Evolutionary conservation across 2,329 filamentous ascomycete genomes (phyloP).

Genomic region (Apiospora kogelbergensis): DNA sequence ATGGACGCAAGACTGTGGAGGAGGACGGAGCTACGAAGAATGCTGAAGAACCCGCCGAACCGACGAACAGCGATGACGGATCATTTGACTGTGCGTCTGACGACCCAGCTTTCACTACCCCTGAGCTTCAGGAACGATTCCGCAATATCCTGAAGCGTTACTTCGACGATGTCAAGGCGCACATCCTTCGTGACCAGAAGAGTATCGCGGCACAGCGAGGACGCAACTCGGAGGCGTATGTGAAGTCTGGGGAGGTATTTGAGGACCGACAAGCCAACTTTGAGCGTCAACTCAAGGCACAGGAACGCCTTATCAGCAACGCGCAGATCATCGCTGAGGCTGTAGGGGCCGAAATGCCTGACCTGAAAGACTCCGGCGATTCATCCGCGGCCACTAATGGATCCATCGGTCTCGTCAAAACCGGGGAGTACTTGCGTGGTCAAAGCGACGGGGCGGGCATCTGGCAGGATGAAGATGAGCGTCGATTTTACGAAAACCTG

Average conservation of each 20-base stretch:
- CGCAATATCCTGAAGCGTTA: constrained; percentile 83
- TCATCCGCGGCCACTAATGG: constrained; percentile 65
- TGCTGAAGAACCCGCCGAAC: constrained; percentile 45
- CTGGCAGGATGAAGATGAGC: constrained; percentile 98
- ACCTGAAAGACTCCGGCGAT: constrained; percentile 81
- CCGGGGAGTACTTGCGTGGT: constrained; percentile 87
- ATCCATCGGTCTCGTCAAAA: constrained; percentile 89
- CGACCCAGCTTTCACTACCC: constrained; percentile 72
- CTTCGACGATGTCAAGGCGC: constrained; percentile 87
- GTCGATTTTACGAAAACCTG: constrained; percentile 96
- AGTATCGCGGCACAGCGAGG: constrained; percentile 82
- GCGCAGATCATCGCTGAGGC: constrained; percentile 89
- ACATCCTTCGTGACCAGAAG: constrained; percentile 89
- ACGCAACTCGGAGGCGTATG: constrained; percentile 95
- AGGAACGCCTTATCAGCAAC: constrained; percentile 87
- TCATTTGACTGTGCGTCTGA: constrained; percentile 43
- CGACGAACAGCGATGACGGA: constrained; percentile 50
- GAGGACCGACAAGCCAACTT: constrained; percentile 96
- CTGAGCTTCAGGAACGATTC: constrained; percentile 83
- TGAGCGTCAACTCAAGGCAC: constrained; percentile 87
- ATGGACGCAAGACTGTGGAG: constrained; percentile 80
- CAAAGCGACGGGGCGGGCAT: constrained; percentile 91
- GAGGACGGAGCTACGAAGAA: constrained; percentile 70
- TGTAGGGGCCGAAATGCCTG: constrained; percentile 89
- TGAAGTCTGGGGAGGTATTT: constrained; percentile 97